These are phyloP conservation scores for Athelia psychrophila DNA, from an alignment of 1,284 basidiomycete genomes.

Conservation along the genomic window DNA sequence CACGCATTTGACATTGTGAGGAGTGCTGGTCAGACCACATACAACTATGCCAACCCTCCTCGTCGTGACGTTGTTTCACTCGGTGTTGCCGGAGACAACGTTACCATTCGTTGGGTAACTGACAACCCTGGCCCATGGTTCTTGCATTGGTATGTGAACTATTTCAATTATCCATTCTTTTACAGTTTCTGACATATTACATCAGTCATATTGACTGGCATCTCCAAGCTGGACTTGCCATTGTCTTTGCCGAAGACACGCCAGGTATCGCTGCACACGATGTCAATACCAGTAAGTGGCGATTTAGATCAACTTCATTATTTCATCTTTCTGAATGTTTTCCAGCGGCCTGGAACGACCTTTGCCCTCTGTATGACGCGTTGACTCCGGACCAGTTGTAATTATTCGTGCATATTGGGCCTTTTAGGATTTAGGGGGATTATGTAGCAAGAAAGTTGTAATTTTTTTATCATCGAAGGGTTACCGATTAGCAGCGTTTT, in stretches of 20 bases:
- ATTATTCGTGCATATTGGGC: no score
- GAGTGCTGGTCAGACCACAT: slow-evolving; percentile 24
- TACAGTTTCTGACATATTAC: slow-evolving; percentile 3
- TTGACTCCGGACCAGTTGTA: not conserved
- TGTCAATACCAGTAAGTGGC: slow-evolving; percentile 19
- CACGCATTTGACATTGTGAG: slow-evolving; percentile 39
- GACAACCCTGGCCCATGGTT: slow-evolving; percentile 50
- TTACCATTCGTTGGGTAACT: slow-evolving; percentile 35
- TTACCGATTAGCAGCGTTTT: no score
- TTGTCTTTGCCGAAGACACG: slow-evolving; percentile 36
- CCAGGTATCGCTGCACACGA: slow-evolving; percentile 15
- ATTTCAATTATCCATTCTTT: not conserved
- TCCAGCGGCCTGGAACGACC: slow-evolving; percentile 27
- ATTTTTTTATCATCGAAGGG: no score
- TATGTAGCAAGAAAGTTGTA: no score
- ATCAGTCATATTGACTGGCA: slow-evolving; percentile 44
- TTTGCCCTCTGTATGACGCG: slow-evolving; percentile 28
- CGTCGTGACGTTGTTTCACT: slow-evolving; percentile 34
- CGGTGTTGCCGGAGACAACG: slow-evolving; percentile 25
- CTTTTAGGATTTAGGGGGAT: no score
- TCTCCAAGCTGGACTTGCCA: slow-evolving; percentile 36
- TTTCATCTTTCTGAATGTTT: slow-evolving; percentile 1
- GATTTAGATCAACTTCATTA: not conserved
- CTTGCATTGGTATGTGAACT: slow-evolving; percentile 34
- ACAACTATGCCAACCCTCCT: slow-evolving; percentile 35